Base-by-base conservation (phyloP, 2,329 filamentous ascomycete genomes). In the Fusarium longipes region DNA sequence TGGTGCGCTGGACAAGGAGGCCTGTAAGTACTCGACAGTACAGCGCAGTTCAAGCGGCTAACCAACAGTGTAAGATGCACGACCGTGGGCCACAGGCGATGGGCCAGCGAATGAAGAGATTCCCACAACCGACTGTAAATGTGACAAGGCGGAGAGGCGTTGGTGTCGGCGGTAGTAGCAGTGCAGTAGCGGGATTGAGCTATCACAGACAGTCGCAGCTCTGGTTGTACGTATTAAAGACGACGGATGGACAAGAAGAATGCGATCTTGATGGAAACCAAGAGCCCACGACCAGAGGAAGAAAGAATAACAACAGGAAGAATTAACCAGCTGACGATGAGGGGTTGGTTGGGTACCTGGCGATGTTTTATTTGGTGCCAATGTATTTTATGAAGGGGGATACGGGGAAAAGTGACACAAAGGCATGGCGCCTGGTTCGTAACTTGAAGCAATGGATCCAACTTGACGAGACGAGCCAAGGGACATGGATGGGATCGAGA, bases 341-440 rank as follows among this genome's bases (percentile, higher is more conserved):
- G 71, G 71, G 70, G 70, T 70, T 63, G 70, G 70, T 68, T 49
- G 61, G 66, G 70, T 65, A 69, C 70, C 62, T 70, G 68, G 57
- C 65, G 70, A 73, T 73, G 68, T 73, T 73, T 73, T 73, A 73
- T 73, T 73, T 73, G 70, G 55, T 73, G 66, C 59, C 68, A 47
- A 68, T 73, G 56, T 73, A 73, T 71, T 73, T 73, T 73, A 73
- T 73, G 71, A 73, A 73, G 71, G 71, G 71, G 71, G 66, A 71
- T 63, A 73, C 71, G 71, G 71, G 67, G 71, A 70, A 71, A 71
- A 73, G 70, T 73, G 71, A 73, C 71, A 73, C 71, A 73, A 63
- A 66, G 55, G 64, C 66, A 73, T 65, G 66, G 63, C 71, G 63
- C 68, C 71, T 62, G 68, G 70, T 71, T 70, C 71, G 71, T 73